Conservation (phyloP, 345 rosid genomes). For the Brassica nigra region DNA sequence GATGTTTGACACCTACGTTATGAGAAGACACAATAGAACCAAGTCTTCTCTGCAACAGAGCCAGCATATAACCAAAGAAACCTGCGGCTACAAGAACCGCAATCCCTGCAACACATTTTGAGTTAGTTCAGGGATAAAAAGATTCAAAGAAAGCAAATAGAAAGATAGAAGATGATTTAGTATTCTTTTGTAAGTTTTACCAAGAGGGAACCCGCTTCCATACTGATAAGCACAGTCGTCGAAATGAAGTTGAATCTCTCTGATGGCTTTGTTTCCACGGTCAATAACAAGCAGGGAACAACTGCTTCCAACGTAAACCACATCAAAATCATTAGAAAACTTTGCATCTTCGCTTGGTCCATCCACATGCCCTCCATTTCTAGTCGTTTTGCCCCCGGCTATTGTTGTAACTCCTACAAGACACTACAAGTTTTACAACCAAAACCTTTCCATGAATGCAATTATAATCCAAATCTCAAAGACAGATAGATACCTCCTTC, state of each 20-base stretch:
- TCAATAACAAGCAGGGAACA: conserved; percentile 94
- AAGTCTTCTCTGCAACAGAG: conserved; percentile 82
- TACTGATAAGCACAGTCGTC: not conserved
- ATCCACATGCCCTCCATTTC: conserved; percentile 93
- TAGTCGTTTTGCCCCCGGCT: conserved; percentile 84
- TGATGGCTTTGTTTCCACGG: conserved; percentile 76
- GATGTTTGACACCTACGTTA: conserved; percentile 48
- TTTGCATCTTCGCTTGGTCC: conserved; percentile 99
- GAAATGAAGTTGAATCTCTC: not conserved
- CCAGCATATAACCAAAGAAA: conserved; percentile 93
- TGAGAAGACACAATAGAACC: conserved; percentile 68
- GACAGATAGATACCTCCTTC: conserved; percentile 61
- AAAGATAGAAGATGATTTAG: not conserved
- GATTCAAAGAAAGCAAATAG: not conserved
- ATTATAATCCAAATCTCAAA: no score
- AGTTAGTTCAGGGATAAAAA: not conserved
- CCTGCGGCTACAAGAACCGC: conserved; percentile 97
- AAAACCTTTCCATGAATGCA: not conserved
- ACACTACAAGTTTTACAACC: not conserved
- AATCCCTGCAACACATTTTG: conserved; percentile 46
- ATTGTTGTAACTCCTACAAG: conserved; percentile 84
- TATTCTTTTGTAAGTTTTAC: not conserved
- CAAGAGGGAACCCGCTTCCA: not conserved
- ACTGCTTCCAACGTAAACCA: conserved; percentile 94
- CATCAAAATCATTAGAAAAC: conserved; percentile 92